A percentile compares a stretch with the other conserved stretches of the same genome.
phyloP scores from a whole-genome alignment of 2,329 filamentous ascomycete species.

The Helotiales sp. region DNA sequence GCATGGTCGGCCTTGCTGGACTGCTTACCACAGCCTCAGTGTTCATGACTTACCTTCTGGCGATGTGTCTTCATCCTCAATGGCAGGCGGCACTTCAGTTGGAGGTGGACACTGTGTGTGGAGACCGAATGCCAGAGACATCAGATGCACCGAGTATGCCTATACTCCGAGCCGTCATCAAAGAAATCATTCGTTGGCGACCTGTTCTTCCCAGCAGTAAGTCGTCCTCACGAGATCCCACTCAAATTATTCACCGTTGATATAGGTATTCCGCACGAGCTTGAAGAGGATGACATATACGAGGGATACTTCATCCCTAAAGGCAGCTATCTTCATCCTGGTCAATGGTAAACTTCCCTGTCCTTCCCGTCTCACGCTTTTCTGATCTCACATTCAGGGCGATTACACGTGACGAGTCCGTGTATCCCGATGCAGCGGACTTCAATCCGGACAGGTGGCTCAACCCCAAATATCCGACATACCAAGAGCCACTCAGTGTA shows the following conservation, averaged over 20 bases:
- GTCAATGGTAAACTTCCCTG: slow-evolving; percentile 8
- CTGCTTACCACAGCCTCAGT: slow-evolving; percentile 38
- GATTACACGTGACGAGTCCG: slow-evolving; percentile 32
- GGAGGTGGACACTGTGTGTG: slow-evolving; percentile 50
- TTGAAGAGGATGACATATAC: slow-evolving; percentile 54
- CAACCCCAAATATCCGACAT: slow-evolving; percentile 35
- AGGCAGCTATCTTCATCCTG: slow-evolving; percentile 37
- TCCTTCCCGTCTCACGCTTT: no score
- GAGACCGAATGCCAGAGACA: slow-evolving; percentile 46
- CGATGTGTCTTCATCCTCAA: slow-evolving; percentile 18
- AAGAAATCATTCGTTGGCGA: slow-evolving; percentile 46
- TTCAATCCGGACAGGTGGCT: slow-evolving; percentile 48
- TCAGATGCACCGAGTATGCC: slow-evolving; percentile 44
- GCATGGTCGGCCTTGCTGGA: slow-evolving; percentile 34
- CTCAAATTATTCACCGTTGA: no score
- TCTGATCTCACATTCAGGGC: no score
- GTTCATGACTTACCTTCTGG: slow-evolving; percentile 27
- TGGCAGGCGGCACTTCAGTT: slow-evolving; percentile 31
- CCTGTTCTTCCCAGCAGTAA: slow-evolving; percentile 31
- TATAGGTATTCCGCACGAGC: slow-evolving; percentile 52
- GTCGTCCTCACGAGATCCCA: not conserved
- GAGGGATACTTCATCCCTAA: slow-evolving; percentile 30
- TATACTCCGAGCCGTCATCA: slow-evolving; percentile 45
- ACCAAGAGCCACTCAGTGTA: slow-evolving; percentile 45
- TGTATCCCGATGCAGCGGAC: slow-evolving; percentile 42